A percentile compares a stretch with the other conserved stretches of the same genome.
phyloP scores from a whole-genome alignment of 2,329 filamentous ascomycete species.

The Penicillium sp. region DNA sequence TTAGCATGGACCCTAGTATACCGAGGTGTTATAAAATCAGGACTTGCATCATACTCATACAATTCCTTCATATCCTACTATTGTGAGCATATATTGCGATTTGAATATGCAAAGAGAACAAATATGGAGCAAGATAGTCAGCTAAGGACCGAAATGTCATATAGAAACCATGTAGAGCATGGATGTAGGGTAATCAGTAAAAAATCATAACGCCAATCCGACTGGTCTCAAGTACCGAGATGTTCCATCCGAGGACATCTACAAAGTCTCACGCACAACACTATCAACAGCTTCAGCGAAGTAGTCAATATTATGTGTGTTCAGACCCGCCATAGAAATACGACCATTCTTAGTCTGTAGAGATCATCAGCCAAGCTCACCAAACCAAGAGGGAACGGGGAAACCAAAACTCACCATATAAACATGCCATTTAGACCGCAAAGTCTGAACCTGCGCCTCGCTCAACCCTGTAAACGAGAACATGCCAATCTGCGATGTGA shows the following conservation, averaged over 20 bases:
- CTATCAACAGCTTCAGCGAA: slow-evolving; percentile 86
- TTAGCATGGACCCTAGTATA: background rate
- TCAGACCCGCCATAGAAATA: slow-evolving; percentile 97
- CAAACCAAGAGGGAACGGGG: background rate
- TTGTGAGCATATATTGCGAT: background rate
- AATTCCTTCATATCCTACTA: background rate
- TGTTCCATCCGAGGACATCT: background rate
- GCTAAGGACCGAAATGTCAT: background rate
- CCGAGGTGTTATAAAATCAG: background rate
- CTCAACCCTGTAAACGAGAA: slow-evolving; percentile 74
- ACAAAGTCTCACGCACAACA: slow-evolving; percentile 59
- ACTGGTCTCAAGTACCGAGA: background rate
- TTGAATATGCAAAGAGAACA: background rate
- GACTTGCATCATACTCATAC: background rate
- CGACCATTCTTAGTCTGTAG: slow-evolving; percentile 85
- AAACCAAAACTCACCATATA: slow-evolving; percentile 46
- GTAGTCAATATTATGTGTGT: slow-evolving; percentile 88
- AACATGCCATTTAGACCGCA: slow-evolving; percentile 51
- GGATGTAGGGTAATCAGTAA: background rate
- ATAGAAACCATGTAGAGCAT: background rate
- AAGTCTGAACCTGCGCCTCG: slow-evolving; percentile 47
- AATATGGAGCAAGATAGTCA: background rate
- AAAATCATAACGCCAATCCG: background rate
- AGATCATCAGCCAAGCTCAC: background rate
- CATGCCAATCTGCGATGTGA: slow-evolving; percentile 99